Base-by-base conservation (phyloP, 2,329 filamentous ascomycete genomes). In the Pseudopithomyces chartarum region DNA sequence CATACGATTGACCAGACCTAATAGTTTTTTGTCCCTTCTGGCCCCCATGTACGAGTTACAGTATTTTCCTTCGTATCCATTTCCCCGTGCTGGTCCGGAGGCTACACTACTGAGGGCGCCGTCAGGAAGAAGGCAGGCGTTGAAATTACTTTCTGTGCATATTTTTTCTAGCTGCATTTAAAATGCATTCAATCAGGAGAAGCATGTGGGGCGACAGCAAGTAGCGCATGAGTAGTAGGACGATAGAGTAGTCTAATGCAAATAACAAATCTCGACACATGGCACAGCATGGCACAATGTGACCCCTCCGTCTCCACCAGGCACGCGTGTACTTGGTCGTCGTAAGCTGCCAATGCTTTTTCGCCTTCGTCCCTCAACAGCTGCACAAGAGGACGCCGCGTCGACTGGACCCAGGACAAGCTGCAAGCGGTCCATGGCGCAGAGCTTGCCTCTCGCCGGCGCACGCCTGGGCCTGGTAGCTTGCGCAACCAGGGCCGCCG, bases 121-220 rank as follows among this genome's bases (percentile, higher is more conserved):
- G 7, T 22, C 19, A 12, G 36, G 20, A 19, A 12, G 20, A 38
- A 17, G 15, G 45, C 33, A 38, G 33, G 20, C n/a, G 44, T 11
- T 32, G 33, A 48, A 22, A 48, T 48, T 48, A 48, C 38, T 48
- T 48, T 48, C 45, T 48, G 32, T 39, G 45, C 26, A 48, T 48
- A 48, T 33, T 48, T 48, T n/a, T 48, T 48, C 32, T 48, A 48
- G 45, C 33, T 48, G 45, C 45, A 48, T 48, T 38, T 13, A 48
- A 38, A 19, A 29, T 48, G 45, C 45, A 48, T 48, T 42, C 19
- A n/a, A n/a, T 19, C 19, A 23, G 32, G 45, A 23, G 45, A 29
- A 15, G 45, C 19, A 23, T 12, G 19, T 48, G 45, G 45, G 20
- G 29, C 33, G 32, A 11, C 19, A 48, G 19, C 34, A n/a, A 20